Evolutionary conservation across 176 grass and related monocot genomes (phyloP).

Genomic region (Aegilops tauschii): DNA sequence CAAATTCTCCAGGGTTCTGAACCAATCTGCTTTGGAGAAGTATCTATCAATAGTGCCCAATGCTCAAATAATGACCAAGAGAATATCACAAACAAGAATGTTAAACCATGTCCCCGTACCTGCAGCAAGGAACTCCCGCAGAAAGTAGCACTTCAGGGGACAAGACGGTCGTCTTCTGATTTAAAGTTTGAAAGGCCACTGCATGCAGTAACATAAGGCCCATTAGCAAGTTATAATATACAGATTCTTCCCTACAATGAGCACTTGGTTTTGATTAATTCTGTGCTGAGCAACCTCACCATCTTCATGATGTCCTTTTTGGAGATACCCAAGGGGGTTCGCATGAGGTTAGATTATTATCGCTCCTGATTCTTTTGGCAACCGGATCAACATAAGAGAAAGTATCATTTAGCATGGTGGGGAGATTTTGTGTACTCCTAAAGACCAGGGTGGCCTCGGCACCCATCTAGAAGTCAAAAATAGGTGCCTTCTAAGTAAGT

Average conservation of each 20-base stretch:
- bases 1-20: constrained; percentile 98
- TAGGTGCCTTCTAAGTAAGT: neutral
- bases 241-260: neutral
- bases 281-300: neutral
- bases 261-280: neutral
- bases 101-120: constrained; percentile 53
- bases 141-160: constrained; percentile 92
- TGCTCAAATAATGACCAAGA: constrained; percentile 40
- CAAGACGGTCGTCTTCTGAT: constrained; percentile 96
- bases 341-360: neutral
- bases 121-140: constrained; percentile 96
- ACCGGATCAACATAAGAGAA: neutral
- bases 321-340: neutral
- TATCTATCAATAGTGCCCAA: constrained; percentile 50
- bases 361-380: neutral
- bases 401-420: neutral
- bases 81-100: constrained; percentile 29
- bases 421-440: neutral
- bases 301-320: neutral
- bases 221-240: constrained; percentile 29
- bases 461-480: neutral
- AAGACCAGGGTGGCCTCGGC: neutral
- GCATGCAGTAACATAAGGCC: constrained; percentile 31
- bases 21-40: constrained; percentile 89
- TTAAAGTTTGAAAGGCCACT: constrained; percentile 94